phyloP scores from a whole-genome alignment of 768 basidiomycete species.

The Tricholoma saponaceum region DNA sequence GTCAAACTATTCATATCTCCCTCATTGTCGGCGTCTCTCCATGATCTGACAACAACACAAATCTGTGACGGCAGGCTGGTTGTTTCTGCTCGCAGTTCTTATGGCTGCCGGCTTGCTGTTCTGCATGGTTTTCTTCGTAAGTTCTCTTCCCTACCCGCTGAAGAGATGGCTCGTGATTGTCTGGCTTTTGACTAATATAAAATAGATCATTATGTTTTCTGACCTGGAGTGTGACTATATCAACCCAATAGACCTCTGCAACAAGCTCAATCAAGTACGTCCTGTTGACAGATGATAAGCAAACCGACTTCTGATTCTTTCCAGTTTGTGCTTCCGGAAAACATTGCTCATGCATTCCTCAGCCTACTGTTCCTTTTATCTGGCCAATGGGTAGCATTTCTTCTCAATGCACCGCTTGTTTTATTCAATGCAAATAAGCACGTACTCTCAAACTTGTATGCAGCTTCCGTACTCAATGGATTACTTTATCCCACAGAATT shows the following conservation, averaged over 20 bases:
- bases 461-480: neutral
- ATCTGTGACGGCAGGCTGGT: conserved; percentile 62
- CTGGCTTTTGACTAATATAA: neutral
- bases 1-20: neutral
- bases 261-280: conserved; percentile 94
- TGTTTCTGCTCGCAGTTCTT: conserved; percentile 95
- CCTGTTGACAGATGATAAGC: neutral
- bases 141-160: conserved; percentile 28
- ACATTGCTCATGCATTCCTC: conserved; percentile 91
- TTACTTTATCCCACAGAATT: conserved; percentile 50
- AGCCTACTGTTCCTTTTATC: conserved; percentile 86
- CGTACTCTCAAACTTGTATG: conserved; percentile 26
- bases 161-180: neutral
- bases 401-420: conserved; percentile 86
- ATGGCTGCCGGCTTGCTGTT: conserved; percentile 94
- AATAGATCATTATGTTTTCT: conserved; percentile 99
- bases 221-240: conserved; percentile 99
- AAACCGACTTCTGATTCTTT: neutral
- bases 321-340: conserved; percentile 97
- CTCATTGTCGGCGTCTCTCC: neutral
- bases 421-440: conserved; percentile 94
- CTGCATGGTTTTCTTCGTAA: conserved; percentile 99
- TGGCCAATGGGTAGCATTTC: conserved; percentile 93
- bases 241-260: conserved; percentile 99
- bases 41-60: conserved; percentile 6